These are phyloP conservation scores for Cladochytrium replicatum DNA, from an alignment of 192 early-diverging fungal species.

Conservation along the genomic window DNA sequence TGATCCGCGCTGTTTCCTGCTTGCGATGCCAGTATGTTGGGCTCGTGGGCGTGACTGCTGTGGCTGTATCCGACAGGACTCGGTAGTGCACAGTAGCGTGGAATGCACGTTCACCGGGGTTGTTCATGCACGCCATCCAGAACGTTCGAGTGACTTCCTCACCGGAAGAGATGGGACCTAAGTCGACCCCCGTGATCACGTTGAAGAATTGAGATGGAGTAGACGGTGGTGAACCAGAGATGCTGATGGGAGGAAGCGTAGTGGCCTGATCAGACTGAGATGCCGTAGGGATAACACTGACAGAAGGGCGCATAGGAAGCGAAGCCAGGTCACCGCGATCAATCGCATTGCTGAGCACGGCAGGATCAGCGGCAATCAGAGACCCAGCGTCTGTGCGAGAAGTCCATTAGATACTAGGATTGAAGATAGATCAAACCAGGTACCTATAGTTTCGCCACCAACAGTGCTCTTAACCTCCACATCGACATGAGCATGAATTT, in stretches of 20 bases:
- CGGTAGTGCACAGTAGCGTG: conserved; percentile 19
- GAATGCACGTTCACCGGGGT: conserved; percentile 20
- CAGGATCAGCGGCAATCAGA: no score
- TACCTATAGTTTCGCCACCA: conserved; percentile 30
- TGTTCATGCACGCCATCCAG: conserved; percentile 12
- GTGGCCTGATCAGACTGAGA: no score
- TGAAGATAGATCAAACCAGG: conserved; percentile 6
- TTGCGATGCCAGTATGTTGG: conserved; percentile 42
- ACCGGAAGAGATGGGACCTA: conserved; percentile 37
- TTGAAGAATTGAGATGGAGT: conserved; percentile 12
- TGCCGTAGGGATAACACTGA: no score
- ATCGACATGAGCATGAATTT: conserved; percentile 46
- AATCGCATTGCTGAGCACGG: no score
- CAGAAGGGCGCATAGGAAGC: no score
- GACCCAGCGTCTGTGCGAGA: no score
- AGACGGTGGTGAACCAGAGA: not conserved
- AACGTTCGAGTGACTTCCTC: conserved; percentile 6
- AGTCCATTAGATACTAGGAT: no score
- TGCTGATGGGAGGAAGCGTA: no score
- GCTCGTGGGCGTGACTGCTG: conserved; percentile 22
- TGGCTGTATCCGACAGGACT: conserved; percentile 7
- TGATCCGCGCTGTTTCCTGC: conserved; percentile 39
- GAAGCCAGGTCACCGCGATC: no score
- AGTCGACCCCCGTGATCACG: conserved; percentile 19
- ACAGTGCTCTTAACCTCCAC: conserved; percentile 46